A percentile compares a stretch with the other conserved stretches of the same genome.
phyloP scores from a whole-genome alignment of 139 green algal genomes.

The Tetraselmis chui region DNA sequence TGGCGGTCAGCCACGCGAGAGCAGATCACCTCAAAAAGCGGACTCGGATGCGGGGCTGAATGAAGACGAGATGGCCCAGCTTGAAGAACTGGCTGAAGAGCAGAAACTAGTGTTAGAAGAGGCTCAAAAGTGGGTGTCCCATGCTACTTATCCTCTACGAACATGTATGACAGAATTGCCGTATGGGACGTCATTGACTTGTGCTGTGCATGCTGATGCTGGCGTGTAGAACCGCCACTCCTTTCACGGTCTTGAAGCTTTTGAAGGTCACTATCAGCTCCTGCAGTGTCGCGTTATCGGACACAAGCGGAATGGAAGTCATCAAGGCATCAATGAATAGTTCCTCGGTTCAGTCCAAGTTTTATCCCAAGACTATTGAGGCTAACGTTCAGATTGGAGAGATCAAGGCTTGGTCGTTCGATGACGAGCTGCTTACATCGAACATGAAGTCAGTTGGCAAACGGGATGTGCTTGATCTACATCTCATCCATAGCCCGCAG shows the following conservation, averaged over 20 bases:
- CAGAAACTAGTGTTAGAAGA: neutral
- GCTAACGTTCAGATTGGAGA: neutral
- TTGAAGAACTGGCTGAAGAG: neutral
- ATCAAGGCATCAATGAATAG: neutral
- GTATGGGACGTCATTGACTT: too few species aligned
- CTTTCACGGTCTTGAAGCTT: neutral
- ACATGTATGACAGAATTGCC: too few species aligned
- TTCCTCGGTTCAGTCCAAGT: neutral
- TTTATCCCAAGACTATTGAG: neutral
- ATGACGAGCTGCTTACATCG: neutral
- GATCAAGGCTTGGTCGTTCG: neutral
- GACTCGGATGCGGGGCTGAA: neutral
- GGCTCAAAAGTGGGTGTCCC: neutral
- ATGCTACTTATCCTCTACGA: too few species aligned
- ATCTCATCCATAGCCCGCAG: neutral
- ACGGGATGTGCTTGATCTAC: neutral
- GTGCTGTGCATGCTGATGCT: neutral
- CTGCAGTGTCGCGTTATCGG: neutral
- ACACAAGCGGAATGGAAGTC: neutral
- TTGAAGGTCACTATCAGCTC: neutral
- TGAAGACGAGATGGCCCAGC: neutral
- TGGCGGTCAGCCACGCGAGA: neutral
- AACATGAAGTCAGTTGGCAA: neutral
- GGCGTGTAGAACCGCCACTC: neutral
- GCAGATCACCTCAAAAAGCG: neutral